Conservation (phyloP, 2,329 filamentous ascomycete genomes). For the Tolypocladium sp. region DNA sequence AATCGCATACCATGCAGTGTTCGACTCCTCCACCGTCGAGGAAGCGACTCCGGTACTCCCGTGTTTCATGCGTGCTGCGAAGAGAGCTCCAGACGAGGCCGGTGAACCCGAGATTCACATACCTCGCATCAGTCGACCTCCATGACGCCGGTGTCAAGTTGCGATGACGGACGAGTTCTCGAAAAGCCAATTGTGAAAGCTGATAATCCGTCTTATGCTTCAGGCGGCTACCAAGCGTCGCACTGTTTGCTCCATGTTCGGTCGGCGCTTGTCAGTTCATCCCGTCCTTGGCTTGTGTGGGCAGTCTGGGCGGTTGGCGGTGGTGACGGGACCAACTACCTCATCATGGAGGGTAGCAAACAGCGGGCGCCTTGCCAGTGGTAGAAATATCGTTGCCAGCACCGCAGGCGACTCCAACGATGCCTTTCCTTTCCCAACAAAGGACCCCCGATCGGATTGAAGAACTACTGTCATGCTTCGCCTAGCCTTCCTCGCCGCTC, state of each 20-base stretch:
- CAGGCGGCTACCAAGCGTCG: neutral
- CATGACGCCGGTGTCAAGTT: neutral
- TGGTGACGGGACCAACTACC: neutral
- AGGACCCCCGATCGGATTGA: neutral
- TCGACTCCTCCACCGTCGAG: neutral
- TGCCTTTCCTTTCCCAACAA: neutral
- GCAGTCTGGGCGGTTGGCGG: neutral
- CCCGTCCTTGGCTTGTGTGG: neutral
- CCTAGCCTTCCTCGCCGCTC: neutral
- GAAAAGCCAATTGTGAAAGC: neutral
- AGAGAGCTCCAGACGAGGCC: neutral
- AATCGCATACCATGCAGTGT: neutral
- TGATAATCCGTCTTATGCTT: neutral
- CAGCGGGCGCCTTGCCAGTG: neutral
- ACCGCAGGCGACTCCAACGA: neutral
- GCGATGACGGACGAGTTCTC: neutral
- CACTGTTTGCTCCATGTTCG: neutral
- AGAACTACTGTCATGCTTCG: neutral
- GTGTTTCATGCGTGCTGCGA: neutral
- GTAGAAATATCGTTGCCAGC: neutral
- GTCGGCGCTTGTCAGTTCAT: neutral
- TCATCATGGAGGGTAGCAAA: neutral
- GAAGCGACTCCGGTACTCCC: neutral
- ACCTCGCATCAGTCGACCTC: neutral
- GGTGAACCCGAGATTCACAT: neutral